Base-by-base conservation (phyloP, 805 yeast species). In the Starmerella floricola region DNA sequence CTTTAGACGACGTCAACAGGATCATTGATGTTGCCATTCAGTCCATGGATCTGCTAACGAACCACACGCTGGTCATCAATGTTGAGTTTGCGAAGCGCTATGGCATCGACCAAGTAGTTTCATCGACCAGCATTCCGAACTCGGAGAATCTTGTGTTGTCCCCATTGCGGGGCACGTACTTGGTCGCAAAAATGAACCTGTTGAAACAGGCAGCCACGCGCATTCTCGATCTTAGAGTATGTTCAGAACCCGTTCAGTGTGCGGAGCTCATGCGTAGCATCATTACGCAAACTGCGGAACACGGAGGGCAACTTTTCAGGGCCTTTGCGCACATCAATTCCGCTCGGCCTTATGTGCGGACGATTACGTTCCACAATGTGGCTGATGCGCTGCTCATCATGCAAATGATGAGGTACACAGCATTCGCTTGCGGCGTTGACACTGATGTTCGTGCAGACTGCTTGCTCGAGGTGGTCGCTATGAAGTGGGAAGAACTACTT, bases 401-500 rank as follows among this genome's bases (percentile, higher is more conserved):
- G 42, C 54, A 49, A 37, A 23, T 44, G n/a, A 31, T 53, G 43
- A 48, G 56, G 13, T 40, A 41, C 26, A 31, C 36, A 28, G 43
- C 49, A 15, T 55, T 48, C 38, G 54, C 55, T 2, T 42, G 36
- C 13, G 46, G 53, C 2, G 28, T 49, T 10, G 56, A 54, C 19
- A 38, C 49, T n/a, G 55, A 56, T 18, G 56, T 59, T 12, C 49
- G 55, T 12, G 48, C 55, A 2, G 55, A 54, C 36, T 52, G 55
- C 21, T 36, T 48, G 16, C 45, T 53, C 28, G 48, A 40, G 13
- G 38, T 52, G 2, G 52, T 59, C 10, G 23, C 37, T 13, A 45
- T 45, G 29, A 55, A 53, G 19, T 61, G 65, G 55, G 50, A 50
- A 24, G 53, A 50, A n/a, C 40, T 57, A 21, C 37, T 49, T 28